These are phyloP conservation scores for Straminergon stramineum DNA, from an alignment of 225 moss, liverwort and hornwort genomes.

Conservation along the genomic window DNA sequence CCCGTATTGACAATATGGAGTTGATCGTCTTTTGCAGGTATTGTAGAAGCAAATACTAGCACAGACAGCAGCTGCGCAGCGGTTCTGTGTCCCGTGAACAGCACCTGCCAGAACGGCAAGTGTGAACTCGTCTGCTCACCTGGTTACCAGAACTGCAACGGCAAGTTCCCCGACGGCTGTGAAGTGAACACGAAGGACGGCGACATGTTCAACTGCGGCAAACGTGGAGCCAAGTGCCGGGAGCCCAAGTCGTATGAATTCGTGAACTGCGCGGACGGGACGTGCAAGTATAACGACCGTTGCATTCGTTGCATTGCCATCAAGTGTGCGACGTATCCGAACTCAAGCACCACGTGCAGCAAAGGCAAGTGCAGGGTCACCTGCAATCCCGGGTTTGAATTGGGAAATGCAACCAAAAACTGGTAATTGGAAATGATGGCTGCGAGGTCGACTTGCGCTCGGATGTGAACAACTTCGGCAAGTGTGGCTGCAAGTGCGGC, in stretches of 20 bases:
- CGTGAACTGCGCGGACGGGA: background rate
- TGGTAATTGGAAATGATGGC: background rate
- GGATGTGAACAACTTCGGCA: conserved; percentile 1
- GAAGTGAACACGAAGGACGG: background rate
- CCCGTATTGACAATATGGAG: background rate
- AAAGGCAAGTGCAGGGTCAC: background rate
- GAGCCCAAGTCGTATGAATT: background rate
- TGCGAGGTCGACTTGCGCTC: conserved; percentile 1
- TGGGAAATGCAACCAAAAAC: background rate
- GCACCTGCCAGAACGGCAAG: background rate
- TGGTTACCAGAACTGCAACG: conserved; percentile 1
- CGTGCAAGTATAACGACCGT: background rate
- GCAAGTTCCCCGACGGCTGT: background rate
- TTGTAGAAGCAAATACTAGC: background rate
- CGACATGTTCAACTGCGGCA: background rate
- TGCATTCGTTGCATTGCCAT: conserved; percentile 3
- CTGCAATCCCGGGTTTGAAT: background rate
- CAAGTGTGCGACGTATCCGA: conserved; percentile 6
- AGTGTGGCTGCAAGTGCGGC: background rate
- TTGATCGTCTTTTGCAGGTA: background rate
- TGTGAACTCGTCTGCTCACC: background rate
- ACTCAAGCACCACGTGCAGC: background rate
- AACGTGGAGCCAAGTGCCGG: background rate
- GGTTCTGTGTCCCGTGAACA: background rate
- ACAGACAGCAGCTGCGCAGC: background rate